Conservation (phyloP, 1,139 yeast genomes). For the Hemisphaericaspora xylanilytica region DNA sequence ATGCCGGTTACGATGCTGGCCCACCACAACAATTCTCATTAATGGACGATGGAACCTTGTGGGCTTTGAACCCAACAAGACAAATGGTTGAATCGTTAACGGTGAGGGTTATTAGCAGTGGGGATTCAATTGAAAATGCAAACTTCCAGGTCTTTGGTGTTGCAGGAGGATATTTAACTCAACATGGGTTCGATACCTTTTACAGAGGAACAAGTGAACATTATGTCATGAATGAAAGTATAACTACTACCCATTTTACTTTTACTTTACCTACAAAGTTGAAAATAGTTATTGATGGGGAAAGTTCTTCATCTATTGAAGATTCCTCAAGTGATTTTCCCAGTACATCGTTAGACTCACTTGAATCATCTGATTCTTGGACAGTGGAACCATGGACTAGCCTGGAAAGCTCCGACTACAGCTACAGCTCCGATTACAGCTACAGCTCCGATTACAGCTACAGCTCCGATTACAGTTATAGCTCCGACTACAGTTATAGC, state of each 20-base stretch:
- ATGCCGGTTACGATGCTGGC: not conserved
- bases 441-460: not conserved
- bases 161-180: not conserved
- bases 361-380: not conserved
- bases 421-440: not conserved
- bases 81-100: slow-evolving; percentile 1
- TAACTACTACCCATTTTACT: not conserved
- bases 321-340: not conserved
- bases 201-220: not conserved
- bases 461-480: not conserved
- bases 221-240: slow-evolving; percentile 1
- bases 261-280: not conserved
- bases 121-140: not conserved
- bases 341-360: not conserved
- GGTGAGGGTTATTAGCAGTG: not conserved
- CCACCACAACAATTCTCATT: slow-evolving; percentile 2
- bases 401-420: not conserved
- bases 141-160: slow-evolving; percentile 1
- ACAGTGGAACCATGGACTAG: not conserved
- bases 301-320: not conserved
- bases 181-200: not conserved
- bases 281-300: not conserved
- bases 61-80: not conserved
- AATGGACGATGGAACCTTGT: slow-evolving; percentile 4
- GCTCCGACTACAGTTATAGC: not conserved